These are phyloP conservation scores for Phytophthora colocasiae DNA, from an alignment of 352 stramenopile genomes.

Conservation along the genomic window DNA sequence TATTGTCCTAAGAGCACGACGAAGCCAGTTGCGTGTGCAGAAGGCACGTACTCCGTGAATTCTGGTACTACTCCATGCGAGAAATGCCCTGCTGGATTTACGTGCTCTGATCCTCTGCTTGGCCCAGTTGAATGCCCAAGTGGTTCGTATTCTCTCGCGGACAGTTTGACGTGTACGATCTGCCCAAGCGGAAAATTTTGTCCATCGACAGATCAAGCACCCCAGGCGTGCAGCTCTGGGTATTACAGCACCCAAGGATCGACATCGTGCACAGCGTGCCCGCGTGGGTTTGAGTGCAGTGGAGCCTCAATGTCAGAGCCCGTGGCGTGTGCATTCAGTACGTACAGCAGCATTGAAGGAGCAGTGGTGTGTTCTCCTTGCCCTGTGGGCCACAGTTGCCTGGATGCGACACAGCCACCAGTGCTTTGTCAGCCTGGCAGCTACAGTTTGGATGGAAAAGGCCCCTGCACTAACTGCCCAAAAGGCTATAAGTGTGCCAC, in stretches of 20 bases:
- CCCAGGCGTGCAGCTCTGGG: slow-evolving; percentile 24
- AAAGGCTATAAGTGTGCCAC: slow-evolving; percentile 53
- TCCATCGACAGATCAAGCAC: slow-evolving; percentile 15
- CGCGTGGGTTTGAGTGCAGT: slow-evolving; percentile 41
- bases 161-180: slow-evolving; percentile 14
- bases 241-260: slow-evolving; percentile 35
- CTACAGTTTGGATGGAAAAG: slow-evolving; percentile 57
- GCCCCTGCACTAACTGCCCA: slow-evolving; percentile 53
- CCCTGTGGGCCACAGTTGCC: slow-evolving; percentile 64
- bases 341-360: slow-evolving; percentile 34
- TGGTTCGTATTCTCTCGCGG: slow-evolving; percentile 35
- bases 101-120: slow-evolving; percentile 30
- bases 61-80: slow-evolving; percentile 43
- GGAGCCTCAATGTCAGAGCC: slow-evolving; percentile 29
- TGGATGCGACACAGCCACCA: slow-evolving; percentile 43
- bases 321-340: slow-evolving; percentile 31
- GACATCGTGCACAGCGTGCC: slow-evolving; percentile 40
- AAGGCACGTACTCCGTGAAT: slow-evolving; percentile 45
- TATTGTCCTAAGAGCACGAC: slow-evolving; percentile 49
- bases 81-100: slow-evolving; percentile 42
- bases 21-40: slow-evolving; percentile 38
- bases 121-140: slow-evolving; percentile 25
- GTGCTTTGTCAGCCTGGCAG: slow-evolving; percentile 50
- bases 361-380: slow-evolving; percentile 44
- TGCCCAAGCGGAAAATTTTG: slow-evolving; percentile 38